Percentiles rank a stretch among this genome's conserved stretches.
These are phyloP conservation scores for Eucommia ulmoides DNA, from an alignment of 257 asterid genomes.

Conservation along the genomic window DNA sequence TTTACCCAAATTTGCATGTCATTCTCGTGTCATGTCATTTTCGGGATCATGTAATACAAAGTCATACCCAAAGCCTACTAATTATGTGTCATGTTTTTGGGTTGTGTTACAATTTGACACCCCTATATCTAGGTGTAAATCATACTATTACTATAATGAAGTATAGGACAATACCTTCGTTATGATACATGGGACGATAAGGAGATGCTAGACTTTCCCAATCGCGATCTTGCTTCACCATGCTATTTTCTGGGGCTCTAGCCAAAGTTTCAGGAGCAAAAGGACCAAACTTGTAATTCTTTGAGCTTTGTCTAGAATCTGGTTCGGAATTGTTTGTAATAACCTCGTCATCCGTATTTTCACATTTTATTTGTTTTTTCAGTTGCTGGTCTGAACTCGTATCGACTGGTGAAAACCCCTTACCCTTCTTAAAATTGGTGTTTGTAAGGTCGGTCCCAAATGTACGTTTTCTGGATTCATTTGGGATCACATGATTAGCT, in stretches of 20 bases:
- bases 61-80: no score
- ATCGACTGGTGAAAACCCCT: constrained; percentile 15
- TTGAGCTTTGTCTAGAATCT: constrained; percentile 18
- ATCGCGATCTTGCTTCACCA: constrained; percentile 30
- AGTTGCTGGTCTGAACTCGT: constrained; percentile 17
- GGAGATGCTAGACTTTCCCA: constrained; percentile 68
- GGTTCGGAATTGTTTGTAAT: constrained; percentile 15
- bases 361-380: constrained; percentile 34
- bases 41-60: no score
- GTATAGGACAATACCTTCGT: constrained; percentile 49
- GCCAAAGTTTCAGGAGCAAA: constrained; percentile 72
- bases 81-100: no score
- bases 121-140: no score
- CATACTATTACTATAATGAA: neutral
- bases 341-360: constrained; percentile 36
- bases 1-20: no score
- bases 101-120: no score
- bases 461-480: constrained; percentile 55
- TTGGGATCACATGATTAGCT: constrained; percentile 16
- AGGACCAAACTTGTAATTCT: constrained; percentile 78
- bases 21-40: no score
- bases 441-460: constrained; percentile 86
- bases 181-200: constrained; percentile 79
- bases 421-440: constrained; percentile 40
- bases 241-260: constrained; percentile 31